Evolutionary conservation across 495 filamentous ascomycete genomes (phyloP).

Genomic region (Penicillium coffeae): DNA sequence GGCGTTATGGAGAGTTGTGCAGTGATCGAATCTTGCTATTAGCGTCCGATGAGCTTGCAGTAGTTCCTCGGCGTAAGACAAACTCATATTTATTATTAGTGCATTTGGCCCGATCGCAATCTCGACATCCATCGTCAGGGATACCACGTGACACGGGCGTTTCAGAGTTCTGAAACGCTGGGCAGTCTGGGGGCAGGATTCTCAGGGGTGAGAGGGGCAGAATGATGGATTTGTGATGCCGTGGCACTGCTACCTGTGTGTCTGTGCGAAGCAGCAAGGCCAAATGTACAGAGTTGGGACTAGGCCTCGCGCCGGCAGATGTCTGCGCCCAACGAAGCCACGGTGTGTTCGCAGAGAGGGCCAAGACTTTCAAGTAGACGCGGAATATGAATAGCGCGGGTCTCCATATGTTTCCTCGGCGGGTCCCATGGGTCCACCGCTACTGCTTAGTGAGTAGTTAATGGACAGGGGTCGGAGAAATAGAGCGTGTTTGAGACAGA

Average conservation of each 20-base stretch:
- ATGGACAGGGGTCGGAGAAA: neutral
- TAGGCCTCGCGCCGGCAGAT: neutral
- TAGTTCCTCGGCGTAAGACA: neutral
- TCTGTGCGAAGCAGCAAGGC: too few relatives aligned
- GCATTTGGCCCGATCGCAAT: neutral
- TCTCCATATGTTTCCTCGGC: neutral
- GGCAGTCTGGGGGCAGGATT: neutral
- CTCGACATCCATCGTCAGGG: neutral
- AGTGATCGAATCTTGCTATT: neutral
- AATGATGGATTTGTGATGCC: too few relatives aligned
- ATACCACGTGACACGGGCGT: neutral
- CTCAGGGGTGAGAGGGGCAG: neutral
- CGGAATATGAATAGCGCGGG: neutral
- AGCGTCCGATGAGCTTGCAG: neutral
- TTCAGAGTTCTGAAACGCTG: neutral
- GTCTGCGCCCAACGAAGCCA: neutral
- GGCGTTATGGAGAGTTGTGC: too few relatives aligned
- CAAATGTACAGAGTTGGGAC: too few relatives aligned
- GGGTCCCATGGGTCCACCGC: neutral
- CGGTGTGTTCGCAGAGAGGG: too few relatives aligned
- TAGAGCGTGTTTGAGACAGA: slow-evolving; percentile 12
- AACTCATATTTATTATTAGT: neutral
- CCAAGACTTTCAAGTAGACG: neutral
- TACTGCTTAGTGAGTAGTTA: neutral
- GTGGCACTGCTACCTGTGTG: too few relatives aligned